Evolutionary conservation across 345 rosid genomes (phyloP).

Genomic region (Combretum micranthum): DNA sequence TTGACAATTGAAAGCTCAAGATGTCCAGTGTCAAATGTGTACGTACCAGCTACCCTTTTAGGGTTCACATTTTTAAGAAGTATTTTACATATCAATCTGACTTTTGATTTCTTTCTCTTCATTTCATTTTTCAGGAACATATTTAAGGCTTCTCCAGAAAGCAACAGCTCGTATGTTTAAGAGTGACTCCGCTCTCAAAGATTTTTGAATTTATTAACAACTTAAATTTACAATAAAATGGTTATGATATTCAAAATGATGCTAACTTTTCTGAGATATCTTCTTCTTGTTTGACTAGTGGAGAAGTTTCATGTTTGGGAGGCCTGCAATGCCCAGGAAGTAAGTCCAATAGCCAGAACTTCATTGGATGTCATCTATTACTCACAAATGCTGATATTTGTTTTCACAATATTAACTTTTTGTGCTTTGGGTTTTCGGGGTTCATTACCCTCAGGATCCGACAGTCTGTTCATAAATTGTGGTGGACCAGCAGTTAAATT

Average conservation of each 20-base stretch:
- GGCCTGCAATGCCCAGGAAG: neutral
- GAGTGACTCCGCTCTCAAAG: no score
- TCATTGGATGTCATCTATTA: no score
- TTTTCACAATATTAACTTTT: neutral
- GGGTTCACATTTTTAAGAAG: no score
- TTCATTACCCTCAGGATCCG: neutral
- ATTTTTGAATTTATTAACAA: no score
- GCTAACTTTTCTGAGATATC: neutral
- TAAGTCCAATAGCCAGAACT: neutral
- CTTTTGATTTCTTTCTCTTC: neutral
- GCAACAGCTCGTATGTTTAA: neutral
- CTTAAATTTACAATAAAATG: no score
- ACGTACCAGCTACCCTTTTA: no score
- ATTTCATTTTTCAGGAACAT: neutral
- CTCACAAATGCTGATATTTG: no score
- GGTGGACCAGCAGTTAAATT: conserved; percentile 1
- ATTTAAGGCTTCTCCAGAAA: neutral
- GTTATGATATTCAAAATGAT: no score
- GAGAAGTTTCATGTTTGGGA: conserved; percentile 1
- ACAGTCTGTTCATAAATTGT: conserved; percentile 11
- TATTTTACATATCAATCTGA: no score
- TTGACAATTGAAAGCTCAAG: neutral
- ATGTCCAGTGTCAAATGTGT: no score
- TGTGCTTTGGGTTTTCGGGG: neutral
- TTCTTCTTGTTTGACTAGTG: neutral